Base-by-base conservation (phyloP, 306 rosid species). In the Pachyrhizus erosus region DNA sequence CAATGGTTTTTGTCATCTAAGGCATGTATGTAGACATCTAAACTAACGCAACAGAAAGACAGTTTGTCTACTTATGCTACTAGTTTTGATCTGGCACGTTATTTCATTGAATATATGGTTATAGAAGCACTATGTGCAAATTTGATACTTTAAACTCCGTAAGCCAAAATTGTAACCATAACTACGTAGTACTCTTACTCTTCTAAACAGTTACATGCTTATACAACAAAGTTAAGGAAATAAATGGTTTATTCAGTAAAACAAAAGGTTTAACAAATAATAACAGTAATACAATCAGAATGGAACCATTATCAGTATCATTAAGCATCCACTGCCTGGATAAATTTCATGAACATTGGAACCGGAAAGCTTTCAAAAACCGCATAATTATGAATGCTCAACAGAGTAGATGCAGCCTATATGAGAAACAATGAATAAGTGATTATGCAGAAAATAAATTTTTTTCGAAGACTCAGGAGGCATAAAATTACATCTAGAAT, bases 191-290 rank as follows among this genome's bases (percentile, higher is more conserved):
- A 60, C 72, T 60, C 55, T 71, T 27, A 21, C 15, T 65, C 40
- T 43, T 43, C 62, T n/a, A 45, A 80, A 29, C 23, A 18, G 17
- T 80, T 70, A 40, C 51, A 70, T 12, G 77, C 13, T 26, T 10
- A 68, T n/a, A 65, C 70, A 21, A 65, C 55, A 39, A 40, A 39
- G 24, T 40, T 17, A 70, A 70, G 24, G 37, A 67, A 71, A 42
- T 61, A 83, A 73, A 72, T 54, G n/a, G 65, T 72, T 20, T 58
- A 14, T 58, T 55, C 77, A 42, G n/a, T 37, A 77, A 40, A 69
- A 48, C 43, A 43, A 51, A 70, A 34, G 68, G 76, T 7, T 70
- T 37, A 72, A 18, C 58, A 65, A 31, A 34, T 66, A 79, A 68
- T 34, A 37, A 12, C 34, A 20, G 24, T 6, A 37, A 27, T 45